Base-by-base conservation (phyloP, 768 basidiomycete species). In the Lactarius hatsudake region DNA sequence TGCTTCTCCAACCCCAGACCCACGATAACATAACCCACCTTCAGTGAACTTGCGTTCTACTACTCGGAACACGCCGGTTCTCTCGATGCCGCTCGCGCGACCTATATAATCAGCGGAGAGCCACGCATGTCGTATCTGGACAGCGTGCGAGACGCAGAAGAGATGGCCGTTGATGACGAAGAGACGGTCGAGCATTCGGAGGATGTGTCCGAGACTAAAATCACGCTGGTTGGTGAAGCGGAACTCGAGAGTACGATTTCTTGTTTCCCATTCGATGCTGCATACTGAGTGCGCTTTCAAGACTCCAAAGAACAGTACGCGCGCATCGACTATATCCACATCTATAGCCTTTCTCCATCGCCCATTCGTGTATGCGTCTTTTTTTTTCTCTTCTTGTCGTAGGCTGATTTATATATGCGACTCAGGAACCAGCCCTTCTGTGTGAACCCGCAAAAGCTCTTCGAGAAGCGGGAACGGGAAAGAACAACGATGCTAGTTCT, bases 341-440 rank as follows among this genome's bases (percentile, higher is more conserved):
- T 94, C 10, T 93, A 94, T 75, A 86, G 89, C 72, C 73, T 94
- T 36, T 86, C 91, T 0, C 87, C 90, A 1, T 83, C 86, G 1
- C 82, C 80, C 5, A 74, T 93, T 45, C 80, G 79, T 30, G 90
- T 87, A 73, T 62, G 87, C 79, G 62, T 55, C 43, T 3, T 18
- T 17, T n/a, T 17, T 51, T 17, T 45, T 26, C 8, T 42, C 38
- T 30, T 54, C 13, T 28, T 8, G 1, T 15, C 48, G 15, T 38
- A 13, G 23, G 23, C 13, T 51, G 48, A 26, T 38, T 13, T 32
- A 34, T 42, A 61, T 17, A n/a, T 10, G 8, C 2, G n/a, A 34
- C n/a, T 12, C 66, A 85, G 84, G 84, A 85, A 64, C 76, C 79
- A 7, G 79, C 75, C 9, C 76, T 84, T 17, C 73, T 85, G 45